Conservation (phyloP, 1,284 basidiomycete genomes). For the Cystobasidium pallidum region DNA sequence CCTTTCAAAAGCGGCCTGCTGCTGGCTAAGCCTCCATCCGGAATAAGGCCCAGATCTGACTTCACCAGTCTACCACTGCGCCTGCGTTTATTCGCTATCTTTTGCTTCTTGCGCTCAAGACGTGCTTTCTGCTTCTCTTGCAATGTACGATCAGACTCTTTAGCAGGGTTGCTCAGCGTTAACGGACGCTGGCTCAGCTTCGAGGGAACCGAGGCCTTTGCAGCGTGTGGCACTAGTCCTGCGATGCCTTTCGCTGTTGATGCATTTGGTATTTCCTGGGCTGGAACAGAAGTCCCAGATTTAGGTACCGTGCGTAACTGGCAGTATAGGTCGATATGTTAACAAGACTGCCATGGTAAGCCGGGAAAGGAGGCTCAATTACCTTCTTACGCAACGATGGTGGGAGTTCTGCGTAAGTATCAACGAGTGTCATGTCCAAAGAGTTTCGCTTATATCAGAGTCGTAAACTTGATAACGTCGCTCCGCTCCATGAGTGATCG, state of each 20-base stretch:
- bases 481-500: constrained; percentile 15
- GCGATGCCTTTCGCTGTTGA: neutral
- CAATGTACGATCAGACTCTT: constrained; percentile 28
- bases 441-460: neutral
- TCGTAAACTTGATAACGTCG: no score
- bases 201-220: neutral
- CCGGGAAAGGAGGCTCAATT: neutral
- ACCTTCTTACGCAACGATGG: constrained; percentile 39
- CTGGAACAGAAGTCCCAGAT: neutral
- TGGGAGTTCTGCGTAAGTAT: constrained; percentile 36
- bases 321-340: constrained; percentile 1
- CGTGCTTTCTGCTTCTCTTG: constrained; percentile 3
- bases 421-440: neutral
- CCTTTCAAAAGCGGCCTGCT: constrained; percentile 46
- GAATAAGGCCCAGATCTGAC: neutral
- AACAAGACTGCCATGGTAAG: neutral
- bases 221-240: constrained; percentile 35
- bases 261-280: neutral
- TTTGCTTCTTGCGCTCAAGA: constrained; percentile 10
- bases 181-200: constrained; percentile 32
- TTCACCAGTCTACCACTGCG: constrained; percentile 10
- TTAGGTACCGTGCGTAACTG: neutral
- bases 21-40: neutral
- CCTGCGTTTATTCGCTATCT: constrained; percentile 22
- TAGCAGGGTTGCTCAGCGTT: constrained; percentile 32